A percentile compares a stretch with the other conserved stretches of the same genome.
phyloP scores from a whole-genome alignment of 176 grass and related monocot species.

The Chrysopogon serrulatus region DNA sequence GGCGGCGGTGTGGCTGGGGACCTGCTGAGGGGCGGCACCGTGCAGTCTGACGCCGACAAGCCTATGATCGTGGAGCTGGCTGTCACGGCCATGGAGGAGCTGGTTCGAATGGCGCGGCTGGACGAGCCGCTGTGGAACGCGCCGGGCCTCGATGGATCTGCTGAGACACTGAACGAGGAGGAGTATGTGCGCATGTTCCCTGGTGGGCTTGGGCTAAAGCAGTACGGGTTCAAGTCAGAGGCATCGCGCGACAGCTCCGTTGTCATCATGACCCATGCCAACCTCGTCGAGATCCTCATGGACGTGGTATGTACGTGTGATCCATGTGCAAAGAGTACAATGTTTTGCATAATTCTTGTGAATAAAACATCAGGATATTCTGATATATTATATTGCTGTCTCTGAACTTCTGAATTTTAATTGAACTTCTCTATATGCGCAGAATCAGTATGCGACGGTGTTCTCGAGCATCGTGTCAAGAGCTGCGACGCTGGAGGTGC shows the following conservation, averaged over 20 bases:
- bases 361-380: neutral
- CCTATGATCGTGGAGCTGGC: slow-evolving; percentile 86
- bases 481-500: slow-evolving; percentile 68
- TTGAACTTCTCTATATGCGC: neutral
- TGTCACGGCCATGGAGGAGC: slow-evolving; percentile 94
- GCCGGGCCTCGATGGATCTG: neutral
- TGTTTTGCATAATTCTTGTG: neutral
- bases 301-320: slow-evolving; percentile 57
- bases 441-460: slow-evolving; percentile 82
- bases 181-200: slow-evolving; percentile 71
- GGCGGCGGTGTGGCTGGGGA: slow-evolving; percentile 38
- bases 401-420: neutral
- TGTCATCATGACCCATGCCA: slow-evolving; percentile 95
- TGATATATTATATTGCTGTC: neutral
- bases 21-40: slow-evolving; percentile 36
- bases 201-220: slow-evolving; percentile 53
- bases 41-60: slow-evolving; percentile 67
- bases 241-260: slow-evolving; percentile 70
- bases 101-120: slow-evolving; percentile 73
- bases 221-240: slow-evolving; percentile 74
- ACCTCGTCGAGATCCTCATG: slow-evolving; percentile 97
- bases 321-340: neutral
- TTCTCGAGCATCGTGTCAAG: slow-evolving; percentile 92
- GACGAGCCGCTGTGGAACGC: slow-evolving; percentile 63
- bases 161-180: slow-evolving; percentile 64